phyloP scores from a whole-genome alignment of 768 basidiomycete genomes.

The Lactarius evosmus region DNA sequence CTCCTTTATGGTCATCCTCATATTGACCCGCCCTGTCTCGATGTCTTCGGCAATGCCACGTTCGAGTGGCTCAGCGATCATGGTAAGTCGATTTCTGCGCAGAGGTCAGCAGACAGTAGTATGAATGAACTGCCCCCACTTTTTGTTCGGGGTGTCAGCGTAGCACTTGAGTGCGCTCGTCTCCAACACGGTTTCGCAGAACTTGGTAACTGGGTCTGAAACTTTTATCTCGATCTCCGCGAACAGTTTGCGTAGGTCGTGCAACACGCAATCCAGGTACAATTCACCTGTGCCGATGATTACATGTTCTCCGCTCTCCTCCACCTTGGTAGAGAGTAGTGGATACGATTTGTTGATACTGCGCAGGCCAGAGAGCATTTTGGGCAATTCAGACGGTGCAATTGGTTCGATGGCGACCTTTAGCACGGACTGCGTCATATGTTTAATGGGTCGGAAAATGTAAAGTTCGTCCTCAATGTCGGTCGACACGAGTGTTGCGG shows the following conservation, averaged over 20 bases:
- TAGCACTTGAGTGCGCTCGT: conserved; percentile 98
- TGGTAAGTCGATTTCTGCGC: conserved; percentile 90
- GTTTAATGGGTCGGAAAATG: conserved; percentile 94
- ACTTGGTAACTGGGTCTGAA: conserved; percentile 97
- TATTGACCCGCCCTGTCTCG: conserved; percentile 87
- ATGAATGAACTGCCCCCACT: conserved; percentile 50
- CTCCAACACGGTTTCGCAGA: conserved; percentile 97
- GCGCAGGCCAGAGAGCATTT: conserved; percentile 95
- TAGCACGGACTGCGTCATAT: conserved; percentile 94
- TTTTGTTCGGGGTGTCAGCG: conserved; percentile 98
- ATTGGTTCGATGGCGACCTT: conserved; percentile 99
- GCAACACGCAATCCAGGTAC: conserved; percentile 95
- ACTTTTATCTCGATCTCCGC: conserved; percentile 99
- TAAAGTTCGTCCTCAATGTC: conserved; percentile 83
- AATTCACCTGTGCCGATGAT: conserved; percentile 95
- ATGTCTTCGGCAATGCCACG: conserved; percentile 95
- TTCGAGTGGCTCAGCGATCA: conserved; percentile 98
- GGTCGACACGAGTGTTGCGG: conserved; percentile 76
- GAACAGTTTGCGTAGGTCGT: conserved; percentile 88
- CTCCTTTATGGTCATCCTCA: conserved; percentile 94
- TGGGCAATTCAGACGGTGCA: conserved; percentile 94
- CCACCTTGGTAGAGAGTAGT: conserved; percentile 89
- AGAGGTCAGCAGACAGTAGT: conserved; percentile 20
- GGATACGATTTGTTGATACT: conserved; percentile 99
- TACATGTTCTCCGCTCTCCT: conserved; percentile 98